Evolutionary conservation across 2,329 filamentous ascomycete genomes (phyloP).

Genomic region (Diaporthe aspalathi): DNA sequence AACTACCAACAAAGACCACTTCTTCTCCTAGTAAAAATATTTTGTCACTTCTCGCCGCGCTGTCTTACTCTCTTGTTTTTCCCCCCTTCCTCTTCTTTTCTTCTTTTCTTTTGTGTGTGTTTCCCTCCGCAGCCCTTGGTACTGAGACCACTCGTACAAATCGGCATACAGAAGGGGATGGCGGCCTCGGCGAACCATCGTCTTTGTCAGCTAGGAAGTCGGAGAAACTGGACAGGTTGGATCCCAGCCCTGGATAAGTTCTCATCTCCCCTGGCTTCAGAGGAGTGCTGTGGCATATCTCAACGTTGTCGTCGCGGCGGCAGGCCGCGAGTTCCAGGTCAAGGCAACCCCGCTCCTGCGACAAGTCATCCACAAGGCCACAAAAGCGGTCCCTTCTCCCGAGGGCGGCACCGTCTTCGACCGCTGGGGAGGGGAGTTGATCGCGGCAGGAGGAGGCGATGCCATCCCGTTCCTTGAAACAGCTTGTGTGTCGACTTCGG

Average conservation of each 20-base stretch:
- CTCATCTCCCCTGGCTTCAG: not conserved
- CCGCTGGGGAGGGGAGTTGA: not conserved
- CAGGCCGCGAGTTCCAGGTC: not conserved
- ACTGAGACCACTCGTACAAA: no score
- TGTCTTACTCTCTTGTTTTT: no score
- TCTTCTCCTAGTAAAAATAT: no score
- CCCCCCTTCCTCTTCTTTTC: no score
- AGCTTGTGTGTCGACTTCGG: not conserved
- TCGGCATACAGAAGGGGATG: no score
- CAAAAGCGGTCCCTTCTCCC: not conserved
- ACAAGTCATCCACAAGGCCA: not conserved
- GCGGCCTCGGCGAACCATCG: not conserved
- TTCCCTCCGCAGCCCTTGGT: no score
- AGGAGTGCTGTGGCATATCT: not conserved
- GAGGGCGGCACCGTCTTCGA: not conserved
- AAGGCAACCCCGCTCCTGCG: not conserved
- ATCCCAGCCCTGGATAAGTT: not conserved
- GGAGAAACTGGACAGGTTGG: not conserved
- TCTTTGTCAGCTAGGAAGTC: not conserved
- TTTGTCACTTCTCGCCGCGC: no score
- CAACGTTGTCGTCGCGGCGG: conserved; percentile 1
- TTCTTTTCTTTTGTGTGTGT: no score
- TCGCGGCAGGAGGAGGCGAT: not conserved
- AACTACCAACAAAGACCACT: no score
- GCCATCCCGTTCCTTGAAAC: not conserved